phyloP scores from a whole-genome alignment of 163 green algal genomes.

The Chloromonas sp. region DNA sequence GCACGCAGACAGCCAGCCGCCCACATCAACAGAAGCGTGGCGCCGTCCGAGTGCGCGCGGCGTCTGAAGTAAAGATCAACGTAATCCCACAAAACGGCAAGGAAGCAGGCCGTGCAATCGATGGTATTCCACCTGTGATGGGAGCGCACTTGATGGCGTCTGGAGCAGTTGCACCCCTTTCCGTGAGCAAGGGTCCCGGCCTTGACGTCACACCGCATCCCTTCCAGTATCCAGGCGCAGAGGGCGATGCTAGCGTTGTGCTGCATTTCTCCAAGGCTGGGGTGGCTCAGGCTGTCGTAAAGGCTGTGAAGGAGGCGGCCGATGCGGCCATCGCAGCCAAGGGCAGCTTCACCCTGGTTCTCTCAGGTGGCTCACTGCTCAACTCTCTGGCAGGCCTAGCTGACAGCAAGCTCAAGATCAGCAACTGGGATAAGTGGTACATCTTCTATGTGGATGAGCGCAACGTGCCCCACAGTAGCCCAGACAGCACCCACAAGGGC shows the following conservation, averaged over 20 bases:
- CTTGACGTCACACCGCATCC: conserved; percentile 53
- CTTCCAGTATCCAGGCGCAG: conserved; percentile 38
- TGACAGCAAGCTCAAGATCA: conserved; percentile 20
- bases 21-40: no score
- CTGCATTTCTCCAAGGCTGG: conserved; percentile 10
- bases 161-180: conserved; percentile 61
- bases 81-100: conserved; percentile 54
- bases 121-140: conserved; percentile 87
- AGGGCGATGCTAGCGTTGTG: conserved; percentile 5
- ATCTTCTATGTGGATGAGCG: conserved; percentile 84
- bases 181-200: conserved; percentile 66
- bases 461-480: conserved; percentile 62
- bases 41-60: no score
- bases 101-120: conserved; percentile 1
- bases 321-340: conserved; percentile 57
- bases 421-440: conserved; percentile 43
- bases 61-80: conserved; percentile 38
- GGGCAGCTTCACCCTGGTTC: conserved; percentile 71
- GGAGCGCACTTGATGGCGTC: conserved; percentile 85
- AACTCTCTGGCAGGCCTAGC: conserved; percentile 31
- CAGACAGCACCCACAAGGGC: conserved; percentile 75
- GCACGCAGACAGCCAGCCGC: no score
- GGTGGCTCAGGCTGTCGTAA: conserved; percentile 30
- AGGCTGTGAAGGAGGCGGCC: conserved; percentile 44
- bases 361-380: conserved; percentile 62